phyloP scores from a whole-genome alignment of 2,329 filamentous ascomycete species.

The Scedosporium aurantiacum region DNA sequence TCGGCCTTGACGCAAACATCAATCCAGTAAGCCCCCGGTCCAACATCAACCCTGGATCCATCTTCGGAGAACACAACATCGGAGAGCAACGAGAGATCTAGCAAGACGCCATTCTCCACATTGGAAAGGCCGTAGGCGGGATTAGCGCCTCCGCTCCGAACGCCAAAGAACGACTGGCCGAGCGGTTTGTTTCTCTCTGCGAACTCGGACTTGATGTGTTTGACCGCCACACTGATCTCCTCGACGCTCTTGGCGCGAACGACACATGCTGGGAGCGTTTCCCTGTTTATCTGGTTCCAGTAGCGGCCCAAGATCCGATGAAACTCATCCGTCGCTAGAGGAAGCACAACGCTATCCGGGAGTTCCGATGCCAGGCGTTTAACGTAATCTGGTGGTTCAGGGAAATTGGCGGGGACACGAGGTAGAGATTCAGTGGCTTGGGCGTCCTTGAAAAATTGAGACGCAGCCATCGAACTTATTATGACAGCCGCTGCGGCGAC shows the following conservation, averaged over 20 bases:
- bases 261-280: background rate
- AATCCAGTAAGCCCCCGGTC: background rate
- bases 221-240: background rate
- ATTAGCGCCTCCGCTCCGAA: background rate
- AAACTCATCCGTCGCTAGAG: too few species aligned
- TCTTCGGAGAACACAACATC: background rate
- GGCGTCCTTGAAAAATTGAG: too few species aligned
- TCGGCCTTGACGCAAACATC: background rate
- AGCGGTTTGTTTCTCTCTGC: background rate
- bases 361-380: too few species aligned
- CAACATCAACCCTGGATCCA: background rate
- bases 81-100: background rate
- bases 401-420: too few species aligned
- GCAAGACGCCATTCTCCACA: background rate
- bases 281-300: too few species aligned
- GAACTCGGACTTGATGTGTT: background rate
- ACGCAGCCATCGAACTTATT: too few species aligned
- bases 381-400: too few species aligned
- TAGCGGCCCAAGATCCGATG: too few species aligned
- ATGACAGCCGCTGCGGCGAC: too few species aligned
- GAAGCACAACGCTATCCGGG: too few species aligned
- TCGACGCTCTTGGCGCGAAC: background rate
- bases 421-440: too few species aligned
- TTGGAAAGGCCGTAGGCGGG: background rate
- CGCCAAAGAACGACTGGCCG: background rate